phyloP scores from a whole-genome alignment of 2,329 filamentous ascomycete species.

The Nectriaceae sp. region DNA sequence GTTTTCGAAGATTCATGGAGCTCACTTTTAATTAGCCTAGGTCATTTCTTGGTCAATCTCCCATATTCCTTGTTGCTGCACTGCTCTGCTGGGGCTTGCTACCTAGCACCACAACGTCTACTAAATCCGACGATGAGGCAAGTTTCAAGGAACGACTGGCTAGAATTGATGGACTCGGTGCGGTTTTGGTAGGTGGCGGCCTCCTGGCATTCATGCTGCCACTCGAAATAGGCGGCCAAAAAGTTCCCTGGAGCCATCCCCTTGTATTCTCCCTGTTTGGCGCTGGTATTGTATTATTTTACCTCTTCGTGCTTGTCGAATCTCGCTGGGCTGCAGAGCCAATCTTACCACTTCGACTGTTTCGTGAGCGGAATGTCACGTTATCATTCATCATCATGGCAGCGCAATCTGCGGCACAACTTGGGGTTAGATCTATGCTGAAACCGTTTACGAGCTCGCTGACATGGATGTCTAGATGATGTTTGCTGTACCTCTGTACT shows the following conservation, averaged over 20 bases:
- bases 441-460: not conserved
- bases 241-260: conserved; percentile 49
- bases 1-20: not conserved
- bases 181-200: conserved; percentile 54
- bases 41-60: conserved; percentile 62
- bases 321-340: conserved; percentile 51
- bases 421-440: conserved; percentile 8
- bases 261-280: conserved; percentile 44
- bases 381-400: conserved; percentile 54
- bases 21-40: conserved; percentile 1
- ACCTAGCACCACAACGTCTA: conserved; percentile 29
- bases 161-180: conserved; percentile 55
- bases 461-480: conserved; percentile 47
- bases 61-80: conserved; percentile 54
- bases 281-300: conserved; percentile 38
- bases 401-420: conserved; percentile 57
- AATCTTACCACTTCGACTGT: conserved; percentile 58
- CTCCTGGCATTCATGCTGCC: conserved; percentile 56
- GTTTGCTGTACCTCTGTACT: conserved; percentile 69
- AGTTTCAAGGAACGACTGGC: conserved; percentile 1
- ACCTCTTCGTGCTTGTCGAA: conserved; percentile 48
- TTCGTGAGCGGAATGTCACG: conserved; percentile 53
- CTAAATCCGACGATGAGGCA: conserved; percentile 6
- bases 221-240: conserved; percentile 54
- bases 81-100: conserved; percentile 53